Evolutionary conservation across 208 protist genomes (phyloP).

Genomic region (Trypanosoma mega): DNA sequence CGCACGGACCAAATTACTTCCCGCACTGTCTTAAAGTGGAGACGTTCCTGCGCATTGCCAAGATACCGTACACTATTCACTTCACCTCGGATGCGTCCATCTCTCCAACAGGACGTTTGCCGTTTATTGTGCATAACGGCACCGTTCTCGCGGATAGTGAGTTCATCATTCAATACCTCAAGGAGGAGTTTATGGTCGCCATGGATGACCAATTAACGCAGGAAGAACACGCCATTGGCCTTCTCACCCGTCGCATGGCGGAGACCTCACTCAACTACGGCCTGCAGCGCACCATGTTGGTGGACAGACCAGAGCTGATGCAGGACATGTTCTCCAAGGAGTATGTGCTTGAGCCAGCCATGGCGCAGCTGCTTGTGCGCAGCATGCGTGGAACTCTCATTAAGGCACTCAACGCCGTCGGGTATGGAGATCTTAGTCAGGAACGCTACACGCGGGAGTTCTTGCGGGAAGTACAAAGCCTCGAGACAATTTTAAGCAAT

Average conservation of each 20-base stretch:
- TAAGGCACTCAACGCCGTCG: slow-evolving; percentile 46
- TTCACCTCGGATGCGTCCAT: slow-evolving; percentile 58
- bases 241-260: slow-evolving; percentile 50
- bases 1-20: slow-evolving; percentile 69
- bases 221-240: slow-evolving; percentile 48
- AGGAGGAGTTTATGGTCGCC: slow-evolving; percentile 35
- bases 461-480: slow-evolving; percentile 53
- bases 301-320: slow-evolving; percentile 56
- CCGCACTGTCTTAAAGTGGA: slow-evolving; percentile 67
- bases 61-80: slow-evolving; percentile 69
- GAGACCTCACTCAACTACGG: slow-evolving; percentile 70
- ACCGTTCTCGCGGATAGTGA: slow-evolving; percentile 53
- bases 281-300: slow-evolving; percentile 54
- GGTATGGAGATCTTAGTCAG: slow-evolving; percentile 46
- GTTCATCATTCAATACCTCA: slow-evolving; percentile 65
- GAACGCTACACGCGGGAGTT: slow-evolving; percentile 59
- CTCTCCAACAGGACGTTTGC: slow-evolving; percentile 54
- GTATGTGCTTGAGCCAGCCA: slow-evolving; percentile 39
- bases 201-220: slow-evolving; percentile 54
- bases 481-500: slow-evolving; percentile 43
- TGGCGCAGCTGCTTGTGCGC: slow-evolving; percentile 43
- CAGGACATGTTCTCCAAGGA: slow-evolving; percentile 60
- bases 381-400: slow-evolving; percentile 52
- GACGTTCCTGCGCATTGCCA: slow-evolving; percentile 66
- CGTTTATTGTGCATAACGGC: slow-evolving; percentile 63